phyloP scores from a whole-genome alignment of 768 basidiomycete species.

The Strobilomyces echinocephalus region DNA sequence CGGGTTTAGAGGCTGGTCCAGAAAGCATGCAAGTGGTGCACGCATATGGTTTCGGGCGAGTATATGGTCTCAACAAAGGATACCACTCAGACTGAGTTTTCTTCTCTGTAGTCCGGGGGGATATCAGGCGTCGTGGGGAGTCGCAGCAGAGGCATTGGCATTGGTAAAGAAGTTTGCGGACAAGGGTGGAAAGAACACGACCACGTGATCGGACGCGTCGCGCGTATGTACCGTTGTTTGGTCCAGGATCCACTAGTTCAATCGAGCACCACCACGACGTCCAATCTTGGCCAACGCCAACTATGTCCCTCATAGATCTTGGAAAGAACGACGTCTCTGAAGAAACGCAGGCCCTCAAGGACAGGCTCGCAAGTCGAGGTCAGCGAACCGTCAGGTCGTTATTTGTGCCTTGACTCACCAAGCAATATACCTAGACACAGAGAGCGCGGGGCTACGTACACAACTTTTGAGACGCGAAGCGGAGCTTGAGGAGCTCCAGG shows the following conservation, averaged over 20 bases:
- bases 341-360: slow-evolving; percentile 34
- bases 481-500: slow-evolving; percentile 33
- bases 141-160: slow-evolving; percentile 36
- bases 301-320: slow-evolving; percentile 37
- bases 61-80: neutral
- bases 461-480: slow-evolving; percentile 34
- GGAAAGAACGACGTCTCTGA: slow-evolving; percentile 39
- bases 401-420: slow-evolving; percentile 3
- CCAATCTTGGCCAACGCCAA: slow-evolving; percentile 8
- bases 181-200: slow-evolving; percentile 16
- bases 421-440: slow-evolving; percentile 27
- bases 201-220: slow-evolving; percentile 32
- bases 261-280: slow-evolving; percentile 5
- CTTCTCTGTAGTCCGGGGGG: slow-evolving; percentile 30
- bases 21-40: slow-evolving; percentile 40
- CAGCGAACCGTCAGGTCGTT: slow-evolving; percentile 1
- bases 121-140: slow-evolving; percentile 42
- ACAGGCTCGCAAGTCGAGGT: slow-evolving; percentile 36
- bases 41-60: slow-evolving; percentile 59
- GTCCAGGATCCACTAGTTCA: slow-evolving; percentile 6
- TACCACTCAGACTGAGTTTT: slow-evolving; percentile 7
- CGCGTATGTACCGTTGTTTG: slow-evolving; percentile 27
- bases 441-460: slow-evolving; percentile 31
- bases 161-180: slow-evolving; percentile 15
- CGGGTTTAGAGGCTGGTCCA: slow-evolving; percentile 14